Base-by-base conservation (phyloP, 352 stramenopile genomes). In the Phytophthora chlamydospora region DNA sequence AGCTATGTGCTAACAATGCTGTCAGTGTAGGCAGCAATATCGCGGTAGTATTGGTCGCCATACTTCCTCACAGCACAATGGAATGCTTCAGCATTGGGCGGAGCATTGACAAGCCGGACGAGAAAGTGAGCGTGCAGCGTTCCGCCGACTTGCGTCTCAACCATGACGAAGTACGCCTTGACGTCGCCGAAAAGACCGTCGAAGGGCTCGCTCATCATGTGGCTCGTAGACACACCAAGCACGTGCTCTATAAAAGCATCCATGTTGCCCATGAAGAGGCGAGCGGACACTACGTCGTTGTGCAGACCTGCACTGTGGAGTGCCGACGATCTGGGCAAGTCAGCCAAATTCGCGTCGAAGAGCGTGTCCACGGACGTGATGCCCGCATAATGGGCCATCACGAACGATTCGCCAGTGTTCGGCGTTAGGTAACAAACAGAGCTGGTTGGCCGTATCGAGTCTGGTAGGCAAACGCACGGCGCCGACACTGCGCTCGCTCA, bases 121-220 rank as follows among this genome's bases (percentile, higher is more conserved):
- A 40, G 39, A 21, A 57, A 47, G 36, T 33, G 34, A 14, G 29
- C 50, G n/a, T 57, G 48, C 35, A 57, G 35, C 3, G 48, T 57
- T 0, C 48, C 48, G 1, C 48, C 48, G 9, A 34, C 48, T 38
- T 57, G 48, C 4, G 48, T 39, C 19, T 57, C 48, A 19, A 57
- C 35, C 35, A 57, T 46, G 7, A 16, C 48, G 21, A 57, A 57
- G 16, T 57, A 57, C 2, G 48, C 48, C 14, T 44, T 39, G 3
- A 57, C 48, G 1, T 47, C 35, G 17, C 48, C 48, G 17, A 57
- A 57, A 13, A 57, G 36, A 0, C 48, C 48, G 13, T 57, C 48
- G 13, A 57, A 57, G 7, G 48, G 10, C 35, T 47, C 45, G 35
- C 36, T 21, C 24, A 46, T 57, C 19, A 47, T 57, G 7, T 33